phyloP scores from a whole-genome alignment of 2,329 filamentous ascomycete species.

The Alternaria solani region DNA sequence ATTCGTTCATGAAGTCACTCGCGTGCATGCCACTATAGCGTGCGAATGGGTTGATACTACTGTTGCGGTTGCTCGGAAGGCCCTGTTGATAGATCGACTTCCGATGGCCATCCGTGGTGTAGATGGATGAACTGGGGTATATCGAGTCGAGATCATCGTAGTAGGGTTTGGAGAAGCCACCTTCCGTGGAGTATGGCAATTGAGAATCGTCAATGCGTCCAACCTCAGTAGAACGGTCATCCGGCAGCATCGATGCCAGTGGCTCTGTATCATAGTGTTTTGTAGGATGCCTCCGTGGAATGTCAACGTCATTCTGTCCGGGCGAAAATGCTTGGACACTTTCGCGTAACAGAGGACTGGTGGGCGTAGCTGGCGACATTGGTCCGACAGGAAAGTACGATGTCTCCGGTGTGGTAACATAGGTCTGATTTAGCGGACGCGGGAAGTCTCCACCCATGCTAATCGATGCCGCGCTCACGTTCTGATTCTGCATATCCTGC shows the following conservation, averaged over 20 bases:
- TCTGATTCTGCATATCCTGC: conserved; percentile 28
- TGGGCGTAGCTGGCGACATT: conserved; percentile 29
- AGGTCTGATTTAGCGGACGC: conserved; percentile 30
- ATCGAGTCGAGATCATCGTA: conserved; percentile 43
- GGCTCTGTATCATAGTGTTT: conserved; percentile 22
- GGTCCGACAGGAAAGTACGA: conserved; percentile 31
- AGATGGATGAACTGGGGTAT: conserved; percentile 44
- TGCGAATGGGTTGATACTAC: conserved; percentile 32
- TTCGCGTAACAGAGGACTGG: conserved; percentile 14
- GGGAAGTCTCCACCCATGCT: conserved; percentile 28
- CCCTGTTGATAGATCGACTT: conserved; percentile 33
- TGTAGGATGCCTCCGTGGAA: neutral
- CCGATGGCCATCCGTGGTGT: conserved; percentile 34
- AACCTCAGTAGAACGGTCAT: conserved; percentile 32
- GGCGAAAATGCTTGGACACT: conserved; percentile 14
- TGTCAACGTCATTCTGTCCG: conserved; percentile 18
- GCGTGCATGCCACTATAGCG: conserved; percentile 26
- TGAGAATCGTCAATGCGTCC: conserved; percentile 23
- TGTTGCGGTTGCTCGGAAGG: conserved; percentile 27
- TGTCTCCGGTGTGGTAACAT: conserved; percentile 22
- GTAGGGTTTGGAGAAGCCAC: conserved; percentile 27
- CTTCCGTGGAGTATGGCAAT: conserved; percentile 18
- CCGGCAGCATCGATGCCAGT: conserved; percentile 42
- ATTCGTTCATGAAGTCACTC: conserved; percentile 22
- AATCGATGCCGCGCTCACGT: conserved; percentile 17